phyloP scores from a whole-genome alignment of 768 basidiomycete species.

The Rhodotorula sphaerocarpa region DNA sequence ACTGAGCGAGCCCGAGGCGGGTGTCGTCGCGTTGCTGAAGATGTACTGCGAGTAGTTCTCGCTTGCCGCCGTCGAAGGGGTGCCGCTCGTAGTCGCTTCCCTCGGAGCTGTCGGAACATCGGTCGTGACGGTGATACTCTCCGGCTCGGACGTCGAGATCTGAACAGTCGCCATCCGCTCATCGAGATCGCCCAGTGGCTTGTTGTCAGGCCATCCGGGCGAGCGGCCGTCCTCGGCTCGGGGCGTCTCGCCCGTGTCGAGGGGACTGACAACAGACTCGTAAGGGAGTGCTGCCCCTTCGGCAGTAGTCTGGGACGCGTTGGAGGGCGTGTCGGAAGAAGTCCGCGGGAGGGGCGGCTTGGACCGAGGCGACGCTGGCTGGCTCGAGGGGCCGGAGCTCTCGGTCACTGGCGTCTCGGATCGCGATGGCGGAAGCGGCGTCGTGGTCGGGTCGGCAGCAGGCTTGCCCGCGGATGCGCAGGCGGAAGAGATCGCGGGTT shows the following conservation, averaged over 20 bases:
- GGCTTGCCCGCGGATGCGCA: too few species aligned
- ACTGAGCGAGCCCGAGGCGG: too few species aligned
- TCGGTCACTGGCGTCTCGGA: neutral
- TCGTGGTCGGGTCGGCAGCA: neutral
- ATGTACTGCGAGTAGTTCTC: slow-evolving; percentile 24
- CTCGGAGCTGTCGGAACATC: neutral
- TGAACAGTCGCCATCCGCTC: slow-evolving; percentile 11
- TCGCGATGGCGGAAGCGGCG: slow-evolving; percentile 21
- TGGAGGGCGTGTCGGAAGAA: slow-evolving; percentile 11
- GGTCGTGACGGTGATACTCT: neutral
- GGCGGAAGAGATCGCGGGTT: too few species aligned
- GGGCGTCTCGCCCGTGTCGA: slow-evolving; percentile 16
- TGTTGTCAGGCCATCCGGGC: slow-evolving; percentile 23
- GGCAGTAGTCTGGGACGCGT: neutral
- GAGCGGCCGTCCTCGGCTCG: neutral
- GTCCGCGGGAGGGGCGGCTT: slow-evolving; percentile 3
- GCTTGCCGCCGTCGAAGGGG: neutral
- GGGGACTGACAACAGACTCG: slow-evolving; percentile 31
- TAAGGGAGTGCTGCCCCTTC: slow-evolving; percentile 5
- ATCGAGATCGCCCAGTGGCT: slow-evolving; percentile 9
- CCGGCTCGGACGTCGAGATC: too few species aligned
- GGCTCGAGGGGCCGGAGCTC: neutral
- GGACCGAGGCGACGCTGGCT: neutral
- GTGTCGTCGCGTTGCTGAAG: slow-evolving; percentile 5
- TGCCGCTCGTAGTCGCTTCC: neutral